A percentile compares a stretch with the other conserved stretches of the same genome.
These are phyloP conservation scores for Acacia concinna DNA, from an alignment of 331 rosid species.

Conservation along the genomic window DNA sequence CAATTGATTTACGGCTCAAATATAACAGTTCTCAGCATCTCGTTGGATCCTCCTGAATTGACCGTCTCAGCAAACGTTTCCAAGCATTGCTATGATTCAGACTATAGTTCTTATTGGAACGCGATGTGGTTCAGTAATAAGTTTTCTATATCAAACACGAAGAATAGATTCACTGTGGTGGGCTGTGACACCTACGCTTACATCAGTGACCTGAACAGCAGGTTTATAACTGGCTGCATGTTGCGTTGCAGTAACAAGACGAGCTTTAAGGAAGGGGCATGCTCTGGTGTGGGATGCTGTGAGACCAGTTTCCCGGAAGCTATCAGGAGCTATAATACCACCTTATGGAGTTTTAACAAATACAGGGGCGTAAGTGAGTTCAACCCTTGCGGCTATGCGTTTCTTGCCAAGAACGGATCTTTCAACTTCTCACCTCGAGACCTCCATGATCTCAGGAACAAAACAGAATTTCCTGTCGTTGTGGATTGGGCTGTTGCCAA, in stretches of 20 bases:
- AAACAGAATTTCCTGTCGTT: not conserved
- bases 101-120: accelerated
- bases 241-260: not conserved
- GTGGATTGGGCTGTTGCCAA: conserved; percentile 1
- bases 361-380: not conserved
- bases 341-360: not conserved
- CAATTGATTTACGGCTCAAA: not conserved
- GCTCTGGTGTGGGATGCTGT: conserved; percentile 39
- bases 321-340: not conserved
- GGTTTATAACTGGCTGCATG: not conserved
- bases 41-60: not conserved
- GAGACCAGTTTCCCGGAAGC: conserved; percentile 2
- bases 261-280: not conserved
- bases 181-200: not conserved
- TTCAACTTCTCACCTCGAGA: not conserved
- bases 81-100: not conserved
- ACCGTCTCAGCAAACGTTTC: not conserved
- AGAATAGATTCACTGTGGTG: not conserved
- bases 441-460: not conserved
- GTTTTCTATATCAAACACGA: not conserved
- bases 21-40: not conserved
- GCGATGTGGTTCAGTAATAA: accelerated
- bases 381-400: conserved; percentile 22
- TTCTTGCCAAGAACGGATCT: not conserved
- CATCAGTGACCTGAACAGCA: not conserved